Evolutionary conservation across 768 basidiomycete genomes (phyloP), one percentile per base, ranked within the genome.

Genomic region (Obba rivulosa): DNA sequence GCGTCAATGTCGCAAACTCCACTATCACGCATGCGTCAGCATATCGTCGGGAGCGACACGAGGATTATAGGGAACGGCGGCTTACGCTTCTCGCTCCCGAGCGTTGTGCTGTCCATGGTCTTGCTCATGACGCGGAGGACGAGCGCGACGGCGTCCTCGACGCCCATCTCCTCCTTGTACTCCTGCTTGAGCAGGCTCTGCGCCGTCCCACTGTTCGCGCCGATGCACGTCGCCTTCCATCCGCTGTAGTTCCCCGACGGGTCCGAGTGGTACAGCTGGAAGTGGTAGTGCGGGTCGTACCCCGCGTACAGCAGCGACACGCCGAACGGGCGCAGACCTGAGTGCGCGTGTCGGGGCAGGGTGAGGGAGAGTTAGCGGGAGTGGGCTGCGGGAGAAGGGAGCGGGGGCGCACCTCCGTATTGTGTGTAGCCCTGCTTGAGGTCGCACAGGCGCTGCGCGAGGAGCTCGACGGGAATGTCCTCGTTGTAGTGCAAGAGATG

Each of bases 381-480:
- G 20, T n/a, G n/a, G n/a, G n/a, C n/a, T n/a, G n/a, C 17, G 4
- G 37, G 7, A 21, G 47, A 40, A 23, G 10, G 22, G n/a, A 34
- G 48, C 55, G 20, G 42, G 8, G 24, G 7, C 78, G 52, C 56
- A 87, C 92, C 94, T 73, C 95, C 94, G 55, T 81, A 94, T 61
- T 98, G 95, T 34, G 95, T 98, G 64, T 97, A 98, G 8, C 93
- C 93, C 65, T 99, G 96, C 73, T 99, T 99, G 75, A 95, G 81
- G 69, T 99, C 90, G 61, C 95, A 98, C 50, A 99, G 69, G 47
- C 87, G 78, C 64, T 97, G 93, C 11, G 93, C 88, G 47, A 99
- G 83, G 59, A 95, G 73, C 67, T 99, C 96, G 24, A 97, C 96
- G 4, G 95, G 95, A 57, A 99, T 98, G 64, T 96, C 94, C 67